Evolutionary conservation across 2,329 filamentous ascomycete genomes (phyloP).

Genomic region (Simplicillium sp.): DNA sequence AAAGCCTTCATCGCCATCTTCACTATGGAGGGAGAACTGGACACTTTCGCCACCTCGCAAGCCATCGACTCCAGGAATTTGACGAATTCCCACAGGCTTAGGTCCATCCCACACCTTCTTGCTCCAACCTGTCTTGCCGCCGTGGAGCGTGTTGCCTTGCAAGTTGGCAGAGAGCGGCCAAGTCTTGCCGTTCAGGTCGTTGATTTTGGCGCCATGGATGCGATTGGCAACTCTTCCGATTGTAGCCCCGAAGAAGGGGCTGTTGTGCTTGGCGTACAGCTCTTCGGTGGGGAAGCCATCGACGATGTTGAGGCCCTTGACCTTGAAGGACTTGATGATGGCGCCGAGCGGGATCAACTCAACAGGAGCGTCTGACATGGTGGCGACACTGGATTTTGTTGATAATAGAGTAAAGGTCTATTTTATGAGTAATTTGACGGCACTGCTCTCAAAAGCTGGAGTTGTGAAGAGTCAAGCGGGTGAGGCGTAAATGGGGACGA

Average conservation of each 20-base stretch:
- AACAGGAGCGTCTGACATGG: constrained; percentile 40
- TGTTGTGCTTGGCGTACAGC: constrained; percentile 67
- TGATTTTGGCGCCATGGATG: constrained; percentile 61
- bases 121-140: constrained; percentile 68
- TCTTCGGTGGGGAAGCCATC: constrained; percentile 71
- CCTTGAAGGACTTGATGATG: constrained; percentile 70
- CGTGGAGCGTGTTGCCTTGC: constrained; percentile 66
- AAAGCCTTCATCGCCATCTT: constrained; percentile 81
- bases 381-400: constrained; percentile 1
- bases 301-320: constrained; percentile 78
- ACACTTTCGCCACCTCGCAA: constrained; percentile 56
- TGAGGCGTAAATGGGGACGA: no score
- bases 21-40: constrained; percentile 56
- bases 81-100: constrained; percentile 40
- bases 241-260: constrained; percentile 81
- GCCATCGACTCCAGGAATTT: constrained; percentile 39
- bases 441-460: no score
- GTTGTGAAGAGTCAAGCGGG: no score
- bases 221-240: constrained; percentile 84
- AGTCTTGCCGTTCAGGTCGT: constrained; percentile 58
- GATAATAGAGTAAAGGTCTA: neutral
- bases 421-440: no score
- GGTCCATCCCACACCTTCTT: constrained; percentile 72
- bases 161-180: constrained; percentile 71
- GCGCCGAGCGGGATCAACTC: constrained; percentile 67